phyloP scores from a whole-genome alignment of 345 rosid species.

The Moringa oleifera region DNA sequence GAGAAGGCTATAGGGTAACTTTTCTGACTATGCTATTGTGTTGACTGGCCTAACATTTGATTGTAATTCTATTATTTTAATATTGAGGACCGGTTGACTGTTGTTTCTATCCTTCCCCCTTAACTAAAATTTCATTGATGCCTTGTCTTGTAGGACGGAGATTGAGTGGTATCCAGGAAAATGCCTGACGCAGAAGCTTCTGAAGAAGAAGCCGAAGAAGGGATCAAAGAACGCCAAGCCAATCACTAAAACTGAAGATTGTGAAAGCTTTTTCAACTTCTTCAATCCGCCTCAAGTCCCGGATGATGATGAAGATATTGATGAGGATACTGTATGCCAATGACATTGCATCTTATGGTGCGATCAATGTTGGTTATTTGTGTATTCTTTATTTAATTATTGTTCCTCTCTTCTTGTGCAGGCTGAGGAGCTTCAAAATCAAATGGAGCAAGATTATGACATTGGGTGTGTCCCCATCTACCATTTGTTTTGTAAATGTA shows the following conservation, averaged over 20 bases:
- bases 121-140: background rate
- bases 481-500: background rate
- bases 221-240: conserved; percentile 93
- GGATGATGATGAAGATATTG: conserved; percentile 86
- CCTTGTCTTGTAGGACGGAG: conserved; percentile 54
- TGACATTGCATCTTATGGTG: background rate
- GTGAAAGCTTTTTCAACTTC: conserved; percentile 95
- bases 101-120: background rate
- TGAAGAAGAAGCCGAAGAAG: conserved; percentile 95
- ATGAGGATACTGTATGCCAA: conserved; percentile 68
- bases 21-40: background rate
- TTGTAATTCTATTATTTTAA: background rate
- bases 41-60: background rate
- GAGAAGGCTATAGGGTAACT: conserved; percentile 94
- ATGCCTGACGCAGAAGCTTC: conserved; percentile 83
- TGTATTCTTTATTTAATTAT: conserved; percentile 3
- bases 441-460: conserved; percentile 97
- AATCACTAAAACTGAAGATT: conserved; percentile 80
- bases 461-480: conserved; percentile 55
- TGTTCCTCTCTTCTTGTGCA: conserved; percentile 22
- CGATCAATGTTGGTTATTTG: background rate
- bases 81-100: background rate
- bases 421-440: conserved; percentile 96
- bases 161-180: conserved; percentile 96
- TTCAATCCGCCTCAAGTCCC: conserved; percentile 95